phyloP scores from a whole-genome alignment of 371 early-diverging fungal species.

The Choanephora cucurbitarum region DNA sequence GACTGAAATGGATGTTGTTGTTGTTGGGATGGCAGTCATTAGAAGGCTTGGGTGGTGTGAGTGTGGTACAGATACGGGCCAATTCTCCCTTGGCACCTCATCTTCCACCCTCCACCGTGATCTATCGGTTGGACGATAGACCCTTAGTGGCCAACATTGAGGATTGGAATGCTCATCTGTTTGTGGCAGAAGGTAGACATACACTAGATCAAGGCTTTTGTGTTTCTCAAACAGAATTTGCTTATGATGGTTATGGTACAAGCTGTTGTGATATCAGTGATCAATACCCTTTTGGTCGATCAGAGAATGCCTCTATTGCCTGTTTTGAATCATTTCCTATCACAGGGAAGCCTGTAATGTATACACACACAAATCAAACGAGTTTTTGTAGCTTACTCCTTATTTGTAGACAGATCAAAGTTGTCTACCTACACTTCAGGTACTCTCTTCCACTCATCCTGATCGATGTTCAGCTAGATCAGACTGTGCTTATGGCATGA shows the following conservation, averaged over 20 bases:
- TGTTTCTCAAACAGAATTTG: constrained; percentile 20
- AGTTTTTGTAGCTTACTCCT: neutral
- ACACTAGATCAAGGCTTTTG: constrained; percentile 42
- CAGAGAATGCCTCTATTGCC: constrained; percentile 44
- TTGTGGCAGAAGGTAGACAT: constrained; percentile 30
- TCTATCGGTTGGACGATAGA: constrained; percentile 56
- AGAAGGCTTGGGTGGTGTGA: constrained; percentile 57
- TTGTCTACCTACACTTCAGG: constrained; percentile 43
- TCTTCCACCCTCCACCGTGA: constrained; percentile 48
- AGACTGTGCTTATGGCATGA: constrained; percentile 31
- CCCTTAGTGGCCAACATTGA: constrained; percentile 42
- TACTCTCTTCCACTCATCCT: constrained; percentile 31
- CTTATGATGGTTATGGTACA: constrained; percentile 15
- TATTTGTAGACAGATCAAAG: constrained; percentile 9
- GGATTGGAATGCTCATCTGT: constrained; percentile 54
- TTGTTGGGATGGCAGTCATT: constrained; percentile 57
- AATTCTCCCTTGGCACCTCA: constrained; percentile 57
- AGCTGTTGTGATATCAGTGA: constrained; percentile 59
- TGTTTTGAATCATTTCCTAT: constrained; percentile 50
- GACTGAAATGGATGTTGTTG: constrained; percentile 45
- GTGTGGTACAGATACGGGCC: constrained; percentile 59
- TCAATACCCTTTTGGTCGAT: constrained; percentile 55
- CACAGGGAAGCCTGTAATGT: constrained; percentile 6
- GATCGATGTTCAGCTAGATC: constrained; percentile 37
- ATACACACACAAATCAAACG: too few species aligned